Percentiles rank a stretch among this genome's conserved stretches.
These are phyloP conservation scores for Phycomyces nitens DNA, from an alignment of 192 early-diverging fungal species.

Conservation along the genomic window DNA sequence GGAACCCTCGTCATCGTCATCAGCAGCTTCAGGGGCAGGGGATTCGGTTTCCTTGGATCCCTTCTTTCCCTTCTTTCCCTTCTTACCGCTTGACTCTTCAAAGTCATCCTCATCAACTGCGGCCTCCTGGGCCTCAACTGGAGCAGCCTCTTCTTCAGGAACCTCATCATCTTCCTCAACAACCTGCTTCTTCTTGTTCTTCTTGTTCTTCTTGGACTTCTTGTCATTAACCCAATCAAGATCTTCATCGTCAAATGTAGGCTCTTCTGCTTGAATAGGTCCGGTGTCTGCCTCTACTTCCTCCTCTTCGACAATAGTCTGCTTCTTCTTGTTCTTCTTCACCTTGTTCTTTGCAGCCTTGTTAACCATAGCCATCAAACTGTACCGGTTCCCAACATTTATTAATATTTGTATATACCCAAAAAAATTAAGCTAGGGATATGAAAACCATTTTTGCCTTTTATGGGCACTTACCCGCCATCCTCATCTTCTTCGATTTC, in stretches of 20 bases:
- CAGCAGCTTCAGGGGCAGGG: conserved; percentile 21
- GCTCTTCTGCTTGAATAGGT: background rate
- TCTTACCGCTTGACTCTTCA: conserved; percentile 11
- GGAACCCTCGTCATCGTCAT: conserved; percentile 37
- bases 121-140: conserved; percentile 35
- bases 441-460: conserved; percentile 1
- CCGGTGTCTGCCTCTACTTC: conserved; percentile 3
- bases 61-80: conserved; percentile 54
- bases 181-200: conserved; percentile 33
- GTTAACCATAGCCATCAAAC: conserved; percentile 44
- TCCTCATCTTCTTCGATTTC: conserved; percentile 43
- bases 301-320: conserved; percentile 3
- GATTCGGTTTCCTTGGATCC: conserved; percentile 32
- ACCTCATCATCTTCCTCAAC: conserved; percentile 47
- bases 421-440: conserved; percentile 6
- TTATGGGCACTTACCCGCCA: conserved; percentile 33
- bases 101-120: conserved; percentile 30
- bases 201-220: conserved; percentile 46
- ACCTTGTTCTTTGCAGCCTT: conserved; percentile 52
- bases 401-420: background rate
- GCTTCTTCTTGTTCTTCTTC: conserved; percentile 40
- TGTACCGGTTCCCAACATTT: conserved; percentile 3
- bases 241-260: conserved; percentile 61
- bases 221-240: conserved; percentile 60
- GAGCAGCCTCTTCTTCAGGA: conserved; percentile 42